phyloP scores from a whole-genome alignment of 371 early-diverging fungal species.

The Vairimorpha apis region DNA sequence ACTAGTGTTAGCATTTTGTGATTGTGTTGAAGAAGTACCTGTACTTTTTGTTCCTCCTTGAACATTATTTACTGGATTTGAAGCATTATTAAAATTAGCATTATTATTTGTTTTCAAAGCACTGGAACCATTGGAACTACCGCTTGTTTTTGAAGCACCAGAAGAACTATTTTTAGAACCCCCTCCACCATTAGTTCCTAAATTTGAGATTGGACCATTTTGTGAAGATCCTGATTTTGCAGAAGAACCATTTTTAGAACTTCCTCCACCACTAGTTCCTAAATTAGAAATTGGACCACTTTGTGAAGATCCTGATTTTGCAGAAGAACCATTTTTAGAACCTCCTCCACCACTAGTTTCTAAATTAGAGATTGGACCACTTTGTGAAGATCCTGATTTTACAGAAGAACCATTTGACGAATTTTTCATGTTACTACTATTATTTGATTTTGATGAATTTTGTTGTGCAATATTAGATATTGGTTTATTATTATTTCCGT shows the following conservation, averaged over 20 bases:
- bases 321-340: background rate
- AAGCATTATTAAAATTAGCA: conserved; percentile 1
- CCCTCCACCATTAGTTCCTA: background rate
- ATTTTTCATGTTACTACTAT: background rate
- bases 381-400: background rate
- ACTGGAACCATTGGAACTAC: background rate
- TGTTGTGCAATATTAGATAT: background rate
- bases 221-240: too few species aligned
- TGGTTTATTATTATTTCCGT: too few species aligned
- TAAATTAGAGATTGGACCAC: background rate
- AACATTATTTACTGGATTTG: background rate
- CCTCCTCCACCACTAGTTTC: background rate
- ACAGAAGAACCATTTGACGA: background rate
- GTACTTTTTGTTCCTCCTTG: background rate
- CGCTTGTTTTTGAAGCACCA: background rate
- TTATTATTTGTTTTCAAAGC: background rate
- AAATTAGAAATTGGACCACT: background rate
- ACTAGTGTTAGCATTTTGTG: background rate
- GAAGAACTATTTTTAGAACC: background rate
- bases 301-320: background rate
- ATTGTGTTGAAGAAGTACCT: background rate
- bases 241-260: background rate
- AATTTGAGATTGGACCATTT: too few species aligned
- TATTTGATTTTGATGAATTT: background rate
- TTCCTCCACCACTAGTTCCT: background rate